These are phyloP conservation scores for Xenosphaeropsis pyriputrescens DNA, from an alignment of 2,329 filamentous ascomycete species.

Conservation along the genomic window DNA sequence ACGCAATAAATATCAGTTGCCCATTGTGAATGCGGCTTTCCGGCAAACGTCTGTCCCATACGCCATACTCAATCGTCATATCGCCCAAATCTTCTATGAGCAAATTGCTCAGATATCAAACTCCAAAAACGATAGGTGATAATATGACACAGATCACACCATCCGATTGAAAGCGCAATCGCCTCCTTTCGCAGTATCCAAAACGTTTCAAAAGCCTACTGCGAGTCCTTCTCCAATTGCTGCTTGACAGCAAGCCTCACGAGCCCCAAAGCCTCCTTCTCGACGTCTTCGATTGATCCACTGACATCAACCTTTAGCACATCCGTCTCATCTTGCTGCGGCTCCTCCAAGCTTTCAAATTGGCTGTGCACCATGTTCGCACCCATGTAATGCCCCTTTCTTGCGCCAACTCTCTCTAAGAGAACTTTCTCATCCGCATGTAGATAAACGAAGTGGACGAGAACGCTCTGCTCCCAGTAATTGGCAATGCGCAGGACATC, in stretches of 20 bases:
- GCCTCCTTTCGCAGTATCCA: no score
- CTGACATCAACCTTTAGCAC: constrained; percentile 59
- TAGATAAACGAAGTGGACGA: constrained; percentile 87
- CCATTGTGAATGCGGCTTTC: no score
- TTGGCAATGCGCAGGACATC: constrained; percentile 76
- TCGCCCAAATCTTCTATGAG: no score
- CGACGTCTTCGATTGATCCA: constrained; percentile 40
- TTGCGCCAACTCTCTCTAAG: constrained; percentile 55
- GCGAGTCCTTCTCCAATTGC: constrained; percentile 4
- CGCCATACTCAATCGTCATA: no score
- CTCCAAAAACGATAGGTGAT: no score
- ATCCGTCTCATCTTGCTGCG: constrained; percentile 54
- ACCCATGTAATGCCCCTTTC: constrained; percentile 90
- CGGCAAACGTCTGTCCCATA: no score
- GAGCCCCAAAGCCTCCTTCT: constrained; percentile 39
- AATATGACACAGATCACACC: no score
- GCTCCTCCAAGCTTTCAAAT: constrained; percentile 75
- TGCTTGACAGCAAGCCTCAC: constrained; percentile 21
- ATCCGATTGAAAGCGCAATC: no score
- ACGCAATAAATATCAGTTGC: no score
- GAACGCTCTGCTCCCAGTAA: constrained; percentile 58
- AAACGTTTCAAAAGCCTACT: neutral
- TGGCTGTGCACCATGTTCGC: constrained; percentile 91
- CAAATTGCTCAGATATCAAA: no score
- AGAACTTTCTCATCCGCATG: constrained; percentile 63